Evolutionary conservation across 2,329 filamentous ascomycete genomes (phyloP), one percentile per base, ranked within the genome.

Genomic region (Colletotrichum lindemuthianum): DNA sequence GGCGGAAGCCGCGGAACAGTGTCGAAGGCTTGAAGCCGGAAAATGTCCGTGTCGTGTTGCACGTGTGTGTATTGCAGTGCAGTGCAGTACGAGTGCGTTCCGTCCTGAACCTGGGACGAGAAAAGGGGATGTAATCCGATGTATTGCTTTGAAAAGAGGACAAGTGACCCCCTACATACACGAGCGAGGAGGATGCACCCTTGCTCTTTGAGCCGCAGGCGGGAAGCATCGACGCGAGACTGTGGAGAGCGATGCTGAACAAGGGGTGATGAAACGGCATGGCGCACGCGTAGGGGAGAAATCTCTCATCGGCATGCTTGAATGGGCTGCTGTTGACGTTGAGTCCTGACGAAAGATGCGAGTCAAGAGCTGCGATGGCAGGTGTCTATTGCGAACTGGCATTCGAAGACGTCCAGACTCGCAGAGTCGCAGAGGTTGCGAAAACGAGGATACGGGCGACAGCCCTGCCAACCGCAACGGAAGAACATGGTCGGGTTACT

Each of bases 21-120:
- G 47, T 57, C 48, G 63, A 65, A 41, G 63, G 40, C 43, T 34
- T 53, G 63, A 65, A 41, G 63, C 47, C 43, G 45, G 51, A 43
- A 40, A 24, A 56, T 51, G 63, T 39, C 58, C 58, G 63, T 65
- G 63, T 65, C 47, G 45, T 45, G 61, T 65, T 61, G 61, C 61
- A 61, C 45, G 51, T 61, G 44, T 47, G n/a, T n/a, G n/a, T n/a
- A n/a, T 56, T 9, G 9, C 12, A n/a, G 41, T 15, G 41, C 16
- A 51, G 50, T 50, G 57, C 50, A 47, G 16, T 50, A 24, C 24
- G 55, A 60, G 49, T 45, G 45, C 58, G 56, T 60, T 56, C 63
- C 58, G 32, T 65, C 63, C 58, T 65, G 63, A 65, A 57, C 43
- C 63, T 65, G 63, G 63, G 63, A 65, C 63, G 58, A 65, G 54